Evolutionary conservation across 345 rosid species (phyloP), one percentile per base, ranked within the genome.

Genomic region (Brassica incana): DNA sequence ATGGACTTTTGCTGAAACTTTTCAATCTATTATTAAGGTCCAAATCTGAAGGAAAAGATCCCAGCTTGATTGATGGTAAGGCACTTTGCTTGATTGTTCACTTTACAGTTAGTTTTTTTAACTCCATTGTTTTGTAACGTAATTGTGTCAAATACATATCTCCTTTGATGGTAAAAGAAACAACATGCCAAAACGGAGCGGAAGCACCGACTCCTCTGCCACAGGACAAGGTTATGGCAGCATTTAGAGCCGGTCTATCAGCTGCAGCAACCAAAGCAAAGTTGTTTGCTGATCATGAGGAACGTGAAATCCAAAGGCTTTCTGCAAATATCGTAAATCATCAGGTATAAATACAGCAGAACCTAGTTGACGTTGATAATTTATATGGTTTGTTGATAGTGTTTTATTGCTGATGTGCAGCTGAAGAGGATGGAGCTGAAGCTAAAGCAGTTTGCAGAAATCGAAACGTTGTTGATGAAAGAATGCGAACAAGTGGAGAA

Each of bases 391-490:
- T 23, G 20, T 66, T 18, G 14, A 63, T 72, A 4, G 58, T 25
- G 5, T 25, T 35, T 12, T 1, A 2, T 71, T 25, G 4, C 75
- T 83, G 62, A 54, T 16, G 25, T 54, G 10, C 87, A 95, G 99
- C 71, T 95, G 87, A 95, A 93, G 87, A 87, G 99, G 75, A 78
- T 95, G 90, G 99, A 95, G 89, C 90, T 95, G 71, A 95, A 95
- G 85, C 85, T 93, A 87, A 95, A 95, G 87, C 99, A 93, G 85
- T 95, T 95, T 84, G 96, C 99, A n/a, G 99, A 95, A 78, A 89
- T 95, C 2, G 99, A 95, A 84, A 88, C 96, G 72, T 69, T 91
- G 78, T 84, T 95, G 74, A 91, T 93, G 97, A 90, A 92, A 85
- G 99, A 95, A 84, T 93, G 96, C 38, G 98, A 95, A 76, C 99